A percentile compares a stretch with the other conserved stretches of the same genome.
Evolutionary conservation across 2,329 filamentous ascomycete species (phyloP).

Genomic region (Fusarium brevicatenulatum): DNA sequence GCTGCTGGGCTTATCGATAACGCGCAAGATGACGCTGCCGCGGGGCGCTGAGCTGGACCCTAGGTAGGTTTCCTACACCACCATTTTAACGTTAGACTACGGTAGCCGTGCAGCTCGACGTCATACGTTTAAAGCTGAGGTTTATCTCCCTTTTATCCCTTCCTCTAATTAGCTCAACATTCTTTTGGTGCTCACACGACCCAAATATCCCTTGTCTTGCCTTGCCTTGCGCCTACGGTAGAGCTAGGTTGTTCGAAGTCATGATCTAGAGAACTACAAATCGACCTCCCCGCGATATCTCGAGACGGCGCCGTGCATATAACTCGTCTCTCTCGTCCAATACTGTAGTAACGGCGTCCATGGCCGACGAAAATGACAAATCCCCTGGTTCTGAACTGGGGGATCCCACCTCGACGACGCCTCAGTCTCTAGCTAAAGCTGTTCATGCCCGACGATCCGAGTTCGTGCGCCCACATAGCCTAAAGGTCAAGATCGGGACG

Average conservation of each 20-base stretch:
- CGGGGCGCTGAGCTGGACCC: conserved; percentile 20
- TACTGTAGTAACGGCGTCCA: conserved; percentile 41
- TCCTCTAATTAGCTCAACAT: conserved; percentile 16
- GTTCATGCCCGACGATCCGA: conserved; percentile 80
- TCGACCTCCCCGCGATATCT: conserved; percentile 35
- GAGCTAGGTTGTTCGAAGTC: conserved; percentile 37
- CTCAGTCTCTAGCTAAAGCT: conserved; percentile 69
- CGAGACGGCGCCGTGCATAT: conserved; percentile 38
- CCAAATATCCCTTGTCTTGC: neutral
- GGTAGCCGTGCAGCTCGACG: conserved; percentile 8
- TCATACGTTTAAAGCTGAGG: conserved; percentile 27
- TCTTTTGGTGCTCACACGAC: conserved; percentile 18
- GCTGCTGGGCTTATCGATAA: conserved; percentile 46
- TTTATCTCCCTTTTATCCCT: conserved; percentile 14
- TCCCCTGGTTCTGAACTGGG: conserved; percentile 55
- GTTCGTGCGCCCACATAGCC: conserved; percentile 77
- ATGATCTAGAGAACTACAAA: conserved; percentile 51
- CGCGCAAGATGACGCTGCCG: conserved; percentile 38
- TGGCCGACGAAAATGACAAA: conserved; percentile 44
- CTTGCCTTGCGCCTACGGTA: conserved; percentile 3
- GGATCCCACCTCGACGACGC: conserved; percentile 57
- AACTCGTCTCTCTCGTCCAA: conserved; percentile 22
- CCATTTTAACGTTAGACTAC: conserved; percentile 14
- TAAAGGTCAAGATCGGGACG: conserved; percentile 88
- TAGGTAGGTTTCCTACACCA: conserved; percentile 29